phyloP scores from a whole-genome alignment of 202 grass and related monocot genomes.

The Dendrocalamus latiflorus region DNA sequence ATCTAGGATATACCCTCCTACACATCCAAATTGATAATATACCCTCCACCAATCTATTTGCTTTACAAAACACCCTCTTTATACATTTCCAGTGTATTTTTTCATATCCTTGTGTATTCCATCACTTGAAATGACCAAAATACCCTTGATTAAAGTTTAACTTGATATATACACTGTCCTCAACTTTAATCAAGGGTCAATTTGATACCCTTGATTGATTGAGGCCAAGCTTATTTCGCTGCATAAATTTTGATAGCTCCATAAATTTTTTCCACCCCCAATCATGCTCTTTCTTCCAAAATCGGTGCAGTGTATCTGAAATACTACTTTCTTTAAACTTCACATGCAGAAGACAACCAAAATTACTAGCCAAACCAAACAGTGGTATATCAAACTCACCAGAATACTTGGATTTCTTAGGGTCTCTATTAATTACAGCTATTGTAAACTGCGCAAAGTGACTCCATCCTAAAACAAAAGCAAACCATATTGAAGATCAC shows the following conservation, averaged over 20 bases:
- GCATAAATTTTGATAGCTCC: slow-evolving; percentile 90
- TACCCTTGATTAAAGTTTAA: no score
- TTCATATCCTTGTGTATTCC: no score
- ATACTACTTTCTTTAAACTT: slow-evolving; percentile 34
- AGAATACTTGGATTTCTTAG: slow-evolving; percentile 98
- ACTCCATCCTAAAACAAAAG: slow-evolving; percentile 76
- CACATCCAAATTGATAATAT: no score
- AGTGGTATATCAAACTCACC: slow-evolving; percentile 53
- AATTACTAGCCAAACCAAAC: slow-evolving; percentile 31
- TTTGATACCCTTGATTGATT: no score
- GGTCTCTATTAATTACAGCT: slow-evolving; percentile 98
- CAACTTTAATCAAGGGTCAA: no score
- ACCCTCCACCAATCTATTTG: no score
- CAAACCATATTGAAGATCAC: slow-evolving; percentile 21
- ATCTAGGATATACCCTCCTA: no score
- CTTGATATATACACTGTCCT: no score
- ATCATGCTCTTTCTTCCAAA: slow-evolving; percentile 98
- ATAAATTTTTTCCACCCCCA: slow-evolving; percentile 99
- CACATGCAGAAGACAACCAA: slow-evolving; percentile 22
- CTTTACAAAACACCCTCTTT: no score
- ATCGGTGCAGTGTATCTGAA: slow-evolving; percentile 94
- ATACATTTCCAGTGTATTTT: no score
- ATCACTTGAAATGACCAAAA: no score
- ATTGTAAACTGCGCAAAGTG: slow-evolving; percentile 97
- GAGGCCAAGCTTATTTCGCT: no score